These are phyloP conservation scores for Endothia cerciana DNA, from an alignment of 2,329 filamentous ascomycete genomes.

Conservation along the genomic window DNA sequence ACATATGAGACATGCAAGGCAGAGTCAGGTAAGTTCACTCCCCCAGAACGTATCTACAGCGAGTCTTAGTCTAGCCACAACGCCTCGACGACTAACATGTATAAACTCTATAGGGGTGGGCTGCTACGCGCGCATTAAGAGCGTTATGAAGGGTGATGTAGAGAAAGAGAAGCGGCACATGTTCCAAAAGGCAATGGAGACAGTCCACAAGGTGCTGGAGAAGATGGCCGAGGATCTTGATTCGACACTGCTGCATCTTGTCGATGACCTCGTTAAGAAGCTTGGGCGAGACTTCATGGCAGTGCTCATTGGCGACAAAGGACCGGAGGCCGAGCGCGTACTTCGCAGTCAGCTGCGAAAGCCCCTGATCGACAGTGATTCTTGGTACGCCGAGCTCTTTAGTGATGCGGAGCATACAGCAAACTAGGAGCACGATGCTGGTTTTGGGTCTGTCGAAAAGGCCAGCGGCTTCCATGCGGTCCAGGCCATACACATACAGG, in stretches of 20 bases:
- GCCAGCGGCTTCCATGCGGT: background rate
- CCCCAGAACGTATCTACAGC: background rate
- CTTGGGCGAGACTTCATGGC: slow-evolving; percentile 11
- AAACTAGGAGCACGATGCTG: background rate
- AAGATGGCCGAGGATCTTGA: slow-evolving; percentile 36
- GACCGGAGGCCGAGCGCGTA: background rate
- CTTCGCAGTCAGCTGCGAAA: background rate
- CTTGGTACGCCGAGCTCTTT: background rate
- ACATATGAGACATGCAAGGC: slow-evolving; percentile 50
- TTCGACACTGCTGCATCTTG: background rate
- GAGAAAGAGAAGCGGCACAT: slow-evolving; percentile 45
- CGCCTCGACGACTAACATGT: background rate
- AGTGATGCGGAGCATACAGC: background rate
- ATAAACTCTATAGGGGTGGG: slow-evolving; percentile 41
- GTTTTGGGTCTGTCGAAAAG: background rate
- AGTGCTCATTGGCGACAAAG: background rate
- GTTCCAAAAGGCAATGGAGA: slow-evolving; percentile 51
- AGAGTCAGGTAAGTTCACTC: slow-evolving; percentile 44
- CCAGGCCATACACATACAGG: background rate
- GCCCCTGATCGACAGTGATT: background rate
- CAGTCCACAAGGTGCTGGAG: slow-evolving; percentile 45
- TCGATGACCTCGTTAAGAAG: background rate
- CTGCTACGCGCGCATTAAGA: slow-evolving; percentile 56
- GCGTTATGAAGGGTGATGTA: slow-evolving; percentile 50
- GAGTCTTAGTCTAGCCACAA: slow-evolving; percentile 1